Base-by-base conservation (phyloP, 148 eudicot species). In the Selenicereus undatus region DNA sequence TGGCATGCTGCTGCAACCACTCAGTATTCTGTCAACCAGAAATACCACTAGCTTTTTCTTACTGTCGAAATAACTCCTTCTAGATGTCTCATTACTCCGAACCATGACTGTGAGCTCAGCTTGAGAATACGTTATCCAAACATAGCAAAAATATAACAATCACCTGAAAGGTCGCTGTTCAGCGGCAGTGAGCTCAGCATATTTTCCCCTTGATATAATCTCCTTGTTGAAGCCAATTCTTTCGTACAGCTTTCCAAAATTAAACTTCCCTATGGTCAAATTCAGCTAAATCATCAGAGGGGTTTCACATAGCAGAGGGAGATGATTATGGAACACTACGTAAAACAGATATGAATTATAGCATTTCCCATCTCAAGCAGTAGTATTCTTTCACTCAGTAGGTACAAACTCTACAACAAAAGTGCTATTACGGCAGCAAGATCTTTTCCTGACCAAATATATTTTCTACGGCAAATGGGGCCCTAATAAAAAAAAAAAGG, bases 161-260 rank as follows among this genome's bases (percentile, higher is more conserved):
- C 78, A 93, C 99, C 98, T 93, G 83, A 96, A 90, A 83, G 99
- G 86, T 60, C 99, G 86, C 73, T 96, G 94, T 43, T 96, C 98
- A 77, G 99, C 99, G 11, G 91, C 94, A 84, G 90, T 86, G 77
- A 96, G 98, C 85, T 96, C 99, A 36, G 99, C 91, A 82, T 83
- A 96, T 84, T 82, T 90, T 82, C 99, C 98, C 81, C 94, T 91
- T 51, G 99, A 96, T 88, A 96, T 91, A 69, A 91, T 88, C 84
- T 95, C 99, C 88, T 93, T 96, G 62, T 93, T 96, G 87, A 92
- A 93, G 75, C 99, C 99, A 73, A 96, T 91, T 86, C 79, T 91
- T 84, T 92, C 97, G 77, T 96, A 93, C 1, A 96, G 85, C 77
- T 88, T 93, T 79, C 90, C 93, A 88, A 96, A 81, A 85, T 89